Conservation (phyloP, 306 rosid genomes). For the Dicorynia guianensis region DNA sequence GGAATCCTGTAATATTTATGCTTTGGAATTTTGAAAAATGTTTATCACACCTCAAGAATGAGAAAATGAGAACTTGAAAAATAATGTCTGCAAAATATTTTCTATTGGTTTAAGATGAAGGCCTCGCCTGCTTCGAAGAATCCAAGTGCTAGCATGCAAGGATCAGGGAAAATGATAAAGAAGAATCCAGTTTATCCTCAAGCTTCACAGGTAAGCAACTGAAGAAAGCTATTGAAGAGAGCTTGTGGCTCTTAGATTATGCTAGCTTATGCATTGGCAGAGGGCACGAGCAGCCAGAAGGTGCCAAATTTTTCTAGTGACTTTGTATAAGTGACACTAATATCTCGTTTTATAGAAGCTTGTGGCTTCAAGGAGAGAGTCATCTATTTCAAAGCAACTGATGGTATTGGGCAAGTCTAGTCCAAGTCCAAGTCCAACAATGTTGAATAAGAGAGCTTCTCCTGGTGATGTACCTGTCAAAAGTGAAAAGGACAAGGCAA, state of each 20-base stretch:
- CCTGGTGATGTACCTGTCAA: conserved; percentile 7
- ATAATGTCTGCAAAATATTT: conserved; percentile 25
- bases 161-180: conserved; percentile 57
- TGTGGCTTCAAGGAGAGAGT: conserved; percentile 52
- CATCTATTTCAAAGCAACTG: conserved; percentile 58
- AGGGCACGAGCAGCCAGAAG: conserved; percentile 9
- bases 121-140: conserved; percentile 57
- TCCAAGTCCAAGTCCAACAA: conserved; percentile 58
- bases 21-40: not conserved
- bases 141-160: conserved; percentile 56
- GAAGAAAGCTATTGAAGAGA: conserved; percentile 21
- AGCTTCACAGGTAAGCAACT: conserved; percentile 61
- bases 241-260: not conserved
- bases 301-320: conserved; percentile 20
- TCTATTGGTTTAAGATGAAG: conserved; percentile 56
- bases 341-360: conserved; percentile 51
- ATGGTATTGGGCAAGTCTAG: conserved; percentile 60
- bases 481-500: conserved; percentile 31
- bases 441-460: conserved; percentile 72
- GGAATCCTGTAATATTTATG: conserved; percentile 21
- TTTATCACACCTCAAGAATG: conserved; percentile 3
- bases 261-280: conserved; percentile 13
- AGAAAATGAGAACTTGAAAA: conserved; percentile 18
- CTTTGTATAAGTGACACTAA: conserved; percentile 29
- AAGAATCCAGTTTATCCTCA: conserved; percentile 57